Percentiles rank a stretch among this genome's conserved stretches.
These are phyloP conservation scores for Pseudonectria buxi DNA, from an alignment of 2,329 filamentous ascomycete species.

Conservation along the genomic window DNA sequence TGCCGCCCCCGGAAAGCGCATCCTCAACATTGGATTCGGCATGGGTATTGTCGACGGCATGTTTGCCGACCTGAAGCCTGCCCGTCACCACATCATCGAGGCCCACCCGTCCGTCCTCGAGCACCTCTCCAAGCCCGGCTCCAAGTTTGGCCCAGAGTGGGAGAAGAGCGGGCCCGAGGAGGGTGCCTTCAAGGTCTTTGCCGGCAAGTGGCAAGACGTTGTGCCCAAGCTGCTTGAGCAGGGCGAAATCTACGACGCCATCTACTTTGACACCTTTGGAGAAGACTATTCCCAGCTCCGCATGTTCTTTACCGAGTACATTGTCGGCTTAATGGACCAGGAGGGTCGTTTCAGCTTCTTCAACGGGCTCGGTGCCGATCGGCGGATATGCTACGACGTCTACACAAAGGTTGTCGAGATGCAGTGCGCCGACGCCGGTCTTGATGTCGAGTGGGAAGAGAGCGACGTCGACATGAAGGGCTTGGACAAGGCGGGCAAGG, in stretches of 20 bases:
- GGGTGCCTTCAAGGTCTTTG: constrained; percentile 65
- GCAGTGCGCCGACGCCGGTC: constrained; percentile 79
- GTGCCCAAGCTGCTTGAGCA: constrained; percentile 60
- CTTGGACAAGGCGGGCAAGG: constrained; percentile 59
- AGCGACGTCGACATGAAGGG: constrained; percentile 62
- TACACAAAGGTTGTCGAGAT: constrained; percentile 89
- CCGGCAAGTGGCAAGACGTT: constrained; percentile 72
- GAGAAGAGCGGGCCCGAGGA: constrained; percentile 48
- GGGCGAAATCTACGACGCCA: constrained; percentile 70
- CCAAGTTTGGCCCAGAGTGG: constrained; percentile 50
- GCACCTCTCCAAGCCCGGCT: constrained; percentile 46
- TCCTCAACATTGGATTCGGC: constrained; percentile 83
- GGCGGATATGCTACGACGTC: constrained; percentile 91
- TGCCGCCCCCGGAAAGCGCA: constrained; percentile 47
- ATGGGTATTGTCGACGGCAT: constrained; percentile 84
- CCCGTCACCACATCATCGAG: constrained; percentile 76
- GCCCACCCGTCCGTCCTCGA: constrained; percentile 72
- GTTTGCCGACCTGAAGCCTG: constrained; percentile 61
- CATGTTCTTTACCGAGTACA: constrained; percentile 80
- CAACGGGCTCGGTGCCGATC: constrained; percentile 86
- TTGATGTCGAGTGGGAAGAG: constrained; percentile 82
- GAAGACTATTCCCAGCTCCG: constrained; percentile 85
- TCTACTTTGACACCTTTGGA: constrained; percentile 98
- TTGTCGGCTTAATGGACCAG: constrained; percentile 69
- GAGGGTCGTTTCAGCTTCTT: constrained; percentile 78